Conservation (phyloP, 768 basidiomycete species). For the Nidularia sp. region DNA sequence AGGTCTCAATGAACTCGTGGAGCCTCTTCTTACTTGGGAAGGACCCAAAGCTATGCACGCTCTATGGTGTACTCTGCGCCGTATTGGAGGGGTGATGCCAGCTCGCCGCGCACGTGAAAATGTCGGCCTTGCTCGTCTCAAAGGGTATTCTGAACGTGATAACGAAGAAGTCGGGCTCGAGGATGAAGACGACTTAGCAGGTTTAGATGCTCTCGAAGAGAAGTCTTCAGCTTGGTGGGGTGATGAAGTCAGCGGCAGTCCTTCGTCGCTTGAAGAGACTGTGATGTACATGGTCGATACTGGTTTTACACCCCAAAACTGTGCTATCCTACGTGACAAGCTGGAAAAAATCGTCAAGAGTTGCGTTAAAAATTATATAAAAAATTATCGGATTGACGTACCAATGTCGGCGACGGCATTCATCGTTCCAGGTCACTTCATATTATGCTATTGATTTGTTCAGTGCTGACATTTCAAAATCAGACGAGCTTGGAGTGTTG, state of each 20-base stretch:
- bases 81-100: constrained; percentile 34
- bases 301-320: constrained; percentile 50
- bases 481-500: constrained; percentile 52
- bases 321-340: constrained; percentile 49
- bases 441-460: not conserved
- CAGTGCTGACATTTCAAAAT: not conserved
- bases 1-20: constrained; percentile 27
- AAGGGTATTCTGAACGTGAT: constrained; percentile 36
- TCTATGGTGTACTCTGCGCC: constrained; percentile 36
- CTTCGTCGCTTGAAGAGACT: constrained; percentile 63
- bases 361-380: constrained; percentile 34
- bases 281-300: constrained; percentile 52
- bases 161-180: constrained; percentile 30
- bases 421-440: constrained; percentile 48
- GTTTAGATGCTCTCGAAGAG: constrained; percentile 21
- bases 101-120: constrained; percentile 33
- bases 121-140: constrained; percentile 36
- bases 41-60: constrained; percentile 31
- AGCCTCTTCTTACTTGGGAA: constrained; percentile 42
- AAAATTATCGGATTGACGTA: constrained; percentile 44
- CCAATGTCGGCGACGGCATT: constrained; percentile 60
- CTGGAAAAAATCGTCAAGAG: constrained; percentile 43
- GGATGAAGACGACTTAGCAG: constrained; percentile 29
- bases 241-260: constrained; percentile 60
- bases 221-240: constrained; percentile 66